Evolutionary conservation across 2,329 filamentous ascomycete genomes (phyloP), one percentile per base, ranked within the genome.

Genomic region (Pseudogymnoascus sp.): DNA sequence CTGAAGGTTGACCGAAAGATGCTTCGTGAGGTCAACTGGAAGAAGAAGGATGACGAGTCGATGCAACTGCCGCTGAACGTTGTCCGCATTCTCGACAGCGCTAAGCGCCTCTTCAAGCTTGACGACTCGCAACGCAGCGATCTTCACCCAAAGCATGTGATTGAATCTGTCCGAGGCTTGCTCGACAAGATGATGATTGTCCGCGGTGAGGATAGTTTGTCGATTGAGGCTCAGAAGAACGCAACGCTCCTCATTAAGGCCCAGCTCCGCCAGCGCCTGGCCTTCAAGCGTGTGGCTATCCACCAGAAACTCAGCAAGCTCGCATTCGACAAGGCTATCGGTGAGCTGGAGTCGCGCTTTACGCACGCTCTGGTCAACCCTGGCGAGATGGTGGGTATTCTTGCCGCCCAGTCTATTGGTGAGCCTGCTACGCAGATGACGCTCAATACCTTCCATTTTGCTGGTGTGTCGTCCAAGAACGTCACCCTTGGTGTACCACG

Each of bases 371-470:
- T 90, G 70, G 93, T 96, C 65, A 91, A 87, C 70, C 93, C 95
- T 59, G 95, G 96, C 73, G 96, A 99, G 75, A 99, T 99, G 95
- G 95, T 99, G 63, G 95, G 95, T 79, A 95, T 99, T 21, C 80
- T 99, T 72, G 95, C 95, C 67, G 95, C 96, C 6, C 95, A 99
- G 78, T 99, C 95, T 33, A 99, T 99, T 74, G 95, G 95, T 79
- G 95, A 99, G 77, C 95, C 95, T 42, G 96, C 95, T 21, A 99
- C 95, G 1, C 95, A 99, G 81, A 99, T 99, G 95, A 99, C 95
- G 1, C 80, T 99, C 65, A 99, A 99, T 80, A 99, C 95, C 23
- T 99, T 99, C 89, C 95, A 99, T 82, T 99, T 99, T 76, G 93
- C 95, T 76, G 95, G 95, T 96, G 92, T 99, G 65, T 96, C 96